Conservation (phyloP, 164 flowering plant genomes). For the Buxus sempervirens region DNA sequence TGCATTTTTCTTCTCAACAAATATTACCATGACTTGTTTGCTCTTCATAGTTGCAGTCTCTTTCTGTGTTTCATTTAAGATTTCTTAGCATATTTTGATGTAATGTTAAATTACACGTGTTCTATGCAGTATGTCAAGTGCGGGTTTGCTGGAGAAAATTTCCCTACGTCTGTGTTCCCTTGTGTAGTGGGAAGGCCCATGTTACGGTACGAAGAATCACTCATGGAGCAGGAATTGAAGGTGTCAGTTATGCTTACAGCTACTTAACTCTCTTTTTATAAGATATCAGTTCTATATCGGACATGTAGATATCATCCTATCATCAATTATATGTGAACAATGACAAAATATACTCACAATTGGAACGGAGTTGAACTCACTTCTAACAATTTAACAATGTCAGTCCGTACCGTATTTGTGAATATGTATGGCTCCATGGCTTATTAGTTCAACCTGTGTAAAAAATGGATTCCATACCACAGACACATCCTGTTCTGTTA, state of each 20-base stretch:
- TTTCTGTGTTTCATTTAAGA: background rate
- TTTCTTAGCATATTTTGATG: background rate
- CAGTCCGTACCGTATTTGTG: no score
- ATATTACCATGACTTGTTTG: background rate
- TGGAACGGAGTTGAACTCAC: no score
- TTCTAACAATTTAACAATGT: no score
- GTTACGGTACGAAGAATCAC: constrained; percentile 90
- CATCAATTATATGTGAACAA: no score
- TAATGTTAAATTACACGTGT: background rate
- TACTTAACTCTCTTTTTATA: background rate
- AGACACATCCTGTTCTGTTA: no score
- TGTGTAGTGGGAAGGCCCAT: constrained; percentile 93
- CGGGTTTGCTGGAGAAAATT: constrained; percentile 98
- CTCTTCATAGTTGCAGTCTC: background rate
- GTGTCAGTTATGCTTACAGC: constrained; percentile 26
- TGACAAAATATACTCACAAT: no score
- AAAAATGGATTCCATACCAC: no score
- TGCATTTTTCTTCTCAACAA: background rate
- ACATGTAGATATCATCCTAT: no score
- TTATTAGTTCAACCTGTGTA: no score
- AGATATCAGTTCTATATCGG: no score
- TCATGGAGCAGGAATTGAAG: constrained; percentile 82
- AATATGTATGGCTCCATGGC: no score
- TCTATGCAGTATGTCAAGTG: constrained; percentile 92
- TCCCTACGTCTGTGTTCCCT: constrained; percentile 95